phyloP scores from a whole-genome alignment of 805 yeast species.

The Suhomyces faveliae region DNA sequence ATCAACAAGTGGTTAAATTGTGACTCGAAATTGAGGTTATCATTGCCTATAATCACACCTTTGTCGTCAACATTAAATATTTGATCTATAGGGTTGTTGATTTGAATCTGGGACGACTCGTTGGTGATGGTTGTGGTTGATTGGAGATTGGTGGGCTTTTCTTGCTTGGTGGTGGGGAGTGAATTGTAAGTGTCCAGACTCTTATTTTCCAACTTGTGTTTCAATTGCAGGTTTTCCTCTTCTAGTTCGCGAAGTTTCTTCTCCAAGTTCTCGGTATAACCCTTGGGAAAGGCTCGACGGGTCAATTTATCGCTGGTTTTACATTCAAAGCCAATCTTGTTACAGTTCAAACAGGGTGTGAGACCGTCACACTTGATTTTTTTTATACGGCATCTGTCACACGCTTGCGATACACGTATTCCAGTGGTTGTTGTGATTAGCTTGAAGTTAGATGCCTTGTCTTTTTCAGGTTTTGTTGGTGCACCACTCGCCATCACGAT shows the following conservation, averaged over 20 bases:
- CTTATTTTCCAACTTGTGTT: not conserved
- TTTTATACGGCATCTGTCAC: slow-evolving; percentile 76
- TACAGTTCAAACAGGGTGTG: slow-evolving; percentile 69
- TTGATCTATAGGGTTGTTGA: slow-evolving; percentile 46
- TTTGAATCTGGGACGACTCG: slow-evolving; percentile 18
- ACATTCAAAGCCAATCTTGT: slow-evolving; percentile 63
- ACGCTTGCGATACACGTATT: slow-evolving; percentile 70
- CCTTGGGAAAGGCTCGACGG: slow-evolving; percentile 76
- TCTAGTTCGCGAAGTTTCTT: slow-evolving; percentile 59
- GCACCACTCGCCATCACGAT: not conserved
- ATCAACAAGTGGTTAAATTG: slow-evolving; percentile 45
- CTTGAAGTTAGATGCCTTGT: slow-evolving; percentile 30
- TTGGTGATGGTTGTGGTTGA: slow-evolving; percentile 6
- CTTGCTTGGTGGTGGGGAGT: not conserved
- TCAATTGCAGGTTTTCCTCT: slow-evolving; percentile 45
- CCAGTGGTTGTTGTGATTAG: slow-evolving; percentile 39
- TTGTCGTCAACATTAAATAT: slow-evolving; percentile 43
- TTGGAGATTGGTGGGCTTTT: not conserved
- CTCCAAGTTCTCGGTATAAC: slow-evolving; percentile 76
- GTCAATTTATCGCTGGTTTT: slow-evolving; percentile 71
- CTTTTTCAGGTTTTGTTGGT: slow-evolving; percentile 1
- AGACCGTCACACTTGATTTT: slow-evolving; percentile 76
- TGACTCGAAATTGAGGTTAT: slow-evolving; percentile 44
- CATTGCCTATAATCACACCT: slow-evolving; percentile 46
- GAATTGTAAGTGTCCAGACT: not conserved